phyloP scores from a whole-genome alignment of 768 basidiomycete species.

The Calocera viscosa region DNA sequence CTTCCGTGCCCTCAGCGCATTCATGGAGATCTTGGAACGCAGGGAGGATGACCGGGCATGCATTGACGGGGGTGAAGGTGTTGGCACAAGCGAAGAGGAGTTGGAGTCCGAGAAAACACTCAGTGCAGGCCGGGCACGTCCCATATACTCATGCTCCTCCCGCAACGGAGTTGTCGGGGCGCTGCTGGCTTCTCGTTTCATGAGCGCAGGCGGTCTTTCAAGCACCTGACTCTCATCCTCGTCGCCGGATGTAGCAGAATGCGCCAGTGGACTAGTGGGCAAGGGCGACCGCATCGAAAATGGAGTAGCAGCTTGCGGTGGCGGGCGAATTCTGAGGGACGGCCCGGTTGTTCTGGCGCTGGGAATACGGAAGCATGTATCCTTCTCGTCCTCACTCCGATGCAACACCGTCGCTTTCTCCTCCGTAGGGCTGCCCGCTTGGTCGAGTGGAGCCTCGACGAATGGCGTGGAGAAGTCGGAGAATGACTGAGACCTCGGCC shows the following conservation, averaged over 20 bases:
- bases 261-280: not conserved
- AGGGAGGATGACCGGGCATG: slow-evolving; percentile 28
- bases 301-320: not conserved
- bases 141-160: not conserved
- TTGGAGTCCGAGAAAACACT: not conserved
- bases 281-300: not conserved
- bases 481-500: slow-evolving; percentile 60
- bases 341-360: not conserved
- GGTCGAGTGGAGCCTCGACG: not conserved
- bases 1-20: slow-evolving; percentile 43
- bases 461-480: slow-evolving; percentile 39
- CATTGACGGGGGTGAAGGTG: not conserved
- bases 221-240: not conserved
- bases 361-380: not conserved
- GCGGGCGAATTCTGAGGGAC: not conserved
- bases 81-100: not conserved
- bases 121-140: not conserved
- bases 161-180: not conserved
- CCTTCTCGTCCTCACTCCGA: not conserved
- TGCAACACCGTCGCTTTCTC: not conserved
- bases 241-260: not conserved
- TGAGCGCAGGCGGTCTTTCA: not conserved
- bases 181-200: not conserved
- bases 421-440: not conserved
- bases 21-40: slow-evolving; percentile 54